A percentile compares a stretch with the other conserved stretches of the same genome.
These are phyloP conservation scores for Lyophyllum semitale DNA, from an alignment of 768 basidiomycete species.

Conservation along the genomic window DNA sequence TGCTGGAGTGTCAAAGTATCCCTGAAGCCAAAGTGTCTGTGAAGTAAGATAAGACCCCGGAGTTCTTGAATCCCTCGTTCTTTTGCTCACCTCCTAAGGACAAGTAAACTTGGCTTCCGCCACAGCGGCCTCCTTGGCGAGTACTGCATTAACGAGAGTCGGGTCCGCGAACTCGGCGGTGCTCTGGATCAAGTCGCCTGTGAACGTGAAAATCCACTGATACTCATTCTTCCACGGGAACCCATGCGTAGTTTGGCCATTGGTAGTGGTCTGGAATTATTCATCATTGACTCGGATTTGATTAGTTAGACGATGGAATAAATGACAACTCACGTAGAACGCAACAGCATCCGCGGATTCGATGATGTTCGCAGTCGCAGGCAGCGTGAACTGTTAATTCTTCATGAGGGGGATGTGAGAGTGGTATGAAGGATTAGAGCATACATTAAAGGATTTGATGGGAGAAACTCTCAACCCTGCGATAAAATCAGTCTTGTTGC, in stretches of 20 bases:
- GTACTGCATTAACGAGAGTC: background rate
- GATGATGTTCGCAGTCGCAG: slow-evolving; percentile 10
- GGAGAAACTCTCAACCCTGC: slow-evolving; percentile 1
- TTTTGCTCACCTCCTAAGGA: background rate
- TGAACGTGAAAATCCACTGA: slow-evolving; percentile 15
- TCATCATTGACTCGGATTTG: background rate
- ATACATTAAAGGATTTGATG: slow-evolving; percentile 12
- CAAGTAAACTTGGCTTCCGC: slow-evolving; percentile 5
- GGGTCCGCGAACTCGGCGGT: slow-evolving; percentile 17
- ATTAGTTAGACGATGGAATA: background rate
- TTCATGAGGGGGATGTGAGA: background rate
- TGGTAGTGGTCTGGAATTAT: slow-evolving; percentile 7
- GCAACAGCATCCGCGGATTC: slow-evolving; percentile 9
- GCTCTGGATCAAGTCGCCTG: slow-evolving; percentile 9
- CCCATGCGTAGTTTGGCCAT: slow-evolving; percentile 12
- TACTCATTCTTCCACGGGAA: slow-evolving; percentile 19
- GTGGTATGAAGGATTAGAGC: background rate
- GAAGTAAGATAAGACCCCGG: too few relatives aligned
- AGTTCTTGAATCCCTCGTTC: too few relatives aligned
- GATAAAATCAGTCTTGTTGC: slow-evolving; percentile 7
- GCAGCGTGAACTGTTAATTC: slow-evolving; percentile 3
- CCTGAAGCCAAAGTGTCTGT: too few relatives aligned
- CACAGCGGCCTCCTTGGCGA: slow-evolving; percentile 11
- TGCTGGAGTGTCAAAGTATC: too few relatives aligned
- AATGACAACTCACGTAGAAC: slow-evolving; percentile 16